Conservation (phyloP, 2,329 filamentous ascomycete genomes). For the Colletotrichum lini region DNA sequence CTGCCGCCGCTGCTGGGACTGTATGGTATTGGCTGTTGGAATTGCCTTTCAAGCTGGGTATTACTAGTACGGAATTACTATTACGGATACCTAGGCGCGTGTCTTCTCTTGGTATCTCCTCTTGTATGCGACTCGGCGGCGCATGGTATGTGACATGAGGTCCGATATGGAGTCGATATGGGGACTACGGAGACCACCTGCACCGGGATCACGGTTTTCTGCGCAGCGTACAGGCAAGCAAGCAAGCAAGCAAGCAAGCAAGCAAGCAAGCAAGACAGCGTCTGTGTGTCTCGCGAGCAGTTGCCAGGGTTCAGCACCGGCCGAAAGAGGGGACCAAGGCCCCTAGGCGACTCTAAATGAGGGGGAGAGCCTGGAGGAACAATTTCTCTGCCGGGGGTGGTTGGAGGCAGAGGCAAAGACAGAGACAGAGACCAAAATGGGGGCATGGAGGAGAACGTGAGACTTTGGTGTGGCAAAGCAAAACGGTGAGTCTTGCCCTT, state of each 20-base stretch:
- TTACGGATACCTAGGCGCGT: not conserved
- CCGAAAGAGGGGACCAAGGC: not conserved
- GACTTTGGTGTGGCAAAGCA: conserved; percentile 11
- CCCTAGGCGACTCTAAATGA: not conserved
- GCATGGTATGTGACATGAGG: conserved; percentile 2
- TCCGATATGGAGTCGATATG: conserved; percentile 7
- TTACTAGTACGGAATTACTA: not conserved
- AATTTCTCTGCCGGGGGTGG: conserved; percentile 8
- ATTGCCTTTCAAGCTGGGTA: not conserved
- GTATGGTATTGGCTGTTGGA: not conserved
- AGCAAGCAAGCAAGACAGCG: not conserved
- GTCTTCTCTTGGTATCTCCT: conserved; percentile 29
- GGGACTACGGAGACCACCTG: conserved; percentile 21
- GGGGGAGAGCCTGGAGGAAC: conserved; percentile 10
- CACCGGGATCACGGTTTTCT: conserved; percentile 20
- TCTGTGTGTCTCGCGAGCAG: conserved; percentile 3
- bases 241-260: not conserved
- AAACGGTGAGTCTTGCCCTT: not conserved
- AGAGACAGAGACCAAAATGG: conserved; percentile 16
- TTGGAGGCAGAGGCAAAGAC: too few relatives aligned
- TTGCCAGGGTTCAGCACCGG: conserved; percentile 4
- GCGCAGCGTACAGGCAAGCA: not conserved
- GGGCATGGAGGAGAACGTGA: not conserved
- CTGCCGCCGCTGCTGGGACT: not conserved
- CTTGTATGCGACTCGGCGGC: not conserved